These are phyloP conservation scores for Gigaspora rosea DNA, from an alignment of 192 early-diverging fungal species.

Conservation along the genomic window DNA sequence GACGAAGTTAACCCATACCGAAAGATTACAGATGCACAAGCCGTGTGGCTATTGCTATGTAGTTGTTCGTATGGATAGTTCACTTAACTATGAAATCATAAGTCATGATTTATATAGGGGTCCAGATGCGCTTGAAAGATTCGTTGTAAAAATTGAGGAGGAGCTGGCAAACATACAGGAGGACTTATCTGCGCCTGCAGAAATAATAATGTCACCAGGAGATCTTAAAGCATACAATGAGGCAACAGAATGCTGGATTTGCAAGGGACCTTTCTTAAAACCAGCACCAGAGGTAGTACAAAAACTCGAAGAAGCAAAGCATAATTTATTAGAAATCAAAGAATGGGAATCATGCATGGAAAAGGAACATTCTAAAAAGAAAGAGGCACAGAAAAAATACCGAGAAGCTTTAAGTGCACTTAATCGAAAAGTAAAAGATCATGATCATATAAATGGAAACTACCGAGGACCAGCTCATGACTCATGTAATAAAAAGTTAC, in stretches of 20 bases:
- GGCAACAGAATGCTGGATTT: neutral
- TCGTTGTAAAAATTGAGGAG: neutral
- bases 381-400: neutral
- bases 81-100: neutral
- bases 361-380: constrained; percentile 20
- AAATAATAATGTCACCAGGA: constrained; percentile 16
- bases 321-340: constrained; percentile 6
- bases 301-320: constrained; percentile 21
- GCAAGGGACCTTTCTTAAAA: neutral
- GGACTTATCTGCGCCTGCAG: constrained; percentile 2
- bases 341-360: constrained; percentile 11
- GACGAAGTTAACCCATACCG: neutral
- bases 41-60: constrained; percentile 18
- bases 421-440: constrained; percentile 19
- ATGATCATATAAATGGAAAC: constrained; percentile 6
- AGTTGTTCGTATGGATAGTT: constrained; percentile 6
- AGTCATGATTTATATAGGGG: constrained; percentile 13
- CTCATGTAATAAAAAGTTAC: constrained; percentile 23
- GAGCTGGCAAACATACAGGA: neutral
- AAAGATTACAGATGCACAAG: constrained; percentile 16
- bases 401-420: constrained; percentile 9
- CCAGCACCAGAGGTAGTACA: neutral
- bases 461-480: constrained; percentile 10
- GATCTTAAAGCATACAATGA: constrained; percentile 7
- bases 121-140: constrained; percentile 7